A percentile compares a stretch with the other conserved stretches of the same genome.
Conservation (phyloP, 1,284 basidiomycete species). For the Irpex sp. region DNA sequence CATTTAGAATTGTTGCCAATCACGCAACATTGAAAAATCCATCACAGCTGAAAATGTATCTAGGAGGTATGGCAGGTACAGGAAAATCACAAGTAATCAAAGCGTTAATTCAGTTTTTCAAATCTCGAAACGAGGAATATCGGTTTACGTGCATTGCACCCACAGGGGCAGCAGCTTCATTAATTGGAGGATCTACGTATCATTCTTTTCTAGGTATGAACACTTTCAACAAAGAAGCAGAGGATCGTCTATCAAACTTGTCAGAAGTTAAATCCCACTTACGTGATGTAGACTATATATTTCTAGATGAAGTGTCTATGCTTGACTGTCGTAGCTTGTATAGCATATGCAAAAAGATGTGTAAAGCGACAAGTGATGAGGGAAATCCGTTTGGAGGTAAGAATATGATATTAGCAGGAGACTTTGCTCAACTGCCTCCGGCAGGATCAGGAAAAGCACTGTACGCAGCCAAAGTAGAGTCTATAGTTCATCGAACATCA, state of each 20-base stretch:
- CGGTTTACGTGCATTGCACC: no score
- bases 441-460: neutral
- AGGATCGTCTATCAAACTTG: no score
- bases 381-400: slow-evolving; percentile 12
- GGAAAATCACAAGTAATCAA: neutral
- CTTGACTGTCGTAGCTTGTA: slow-evolving; percentile 9
- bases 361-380: neutral
- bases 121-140: no score
- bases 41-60: neutral
- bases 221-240: no score
- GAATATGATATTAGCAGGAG: slow-evolving; percentile 16
- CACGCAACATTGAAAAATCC: neutral
- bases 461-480: neutral
- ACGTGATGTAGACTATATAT: slow-evolving; percentile 26
- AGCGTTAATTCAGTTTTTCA: no score
- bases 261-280: no score
- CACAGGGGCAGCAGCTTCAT: no score
- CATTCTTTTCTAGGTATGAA: no score
- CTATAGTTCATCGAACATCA: neutral
- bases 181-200: no score
- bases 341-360: slow-evolving; percentile 5
- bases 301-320: slow-evolving; percentile 26
- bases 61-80: neutral
- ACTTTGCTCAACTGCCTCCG: slow-evolving; percentile 17
- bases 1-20: slow-evolving; percentile 4